Evolutionary conservation across 2,329 filamentous ascomycete species (phyloP).

Genomic region (Torrubiella hemipterigena): DNA sequence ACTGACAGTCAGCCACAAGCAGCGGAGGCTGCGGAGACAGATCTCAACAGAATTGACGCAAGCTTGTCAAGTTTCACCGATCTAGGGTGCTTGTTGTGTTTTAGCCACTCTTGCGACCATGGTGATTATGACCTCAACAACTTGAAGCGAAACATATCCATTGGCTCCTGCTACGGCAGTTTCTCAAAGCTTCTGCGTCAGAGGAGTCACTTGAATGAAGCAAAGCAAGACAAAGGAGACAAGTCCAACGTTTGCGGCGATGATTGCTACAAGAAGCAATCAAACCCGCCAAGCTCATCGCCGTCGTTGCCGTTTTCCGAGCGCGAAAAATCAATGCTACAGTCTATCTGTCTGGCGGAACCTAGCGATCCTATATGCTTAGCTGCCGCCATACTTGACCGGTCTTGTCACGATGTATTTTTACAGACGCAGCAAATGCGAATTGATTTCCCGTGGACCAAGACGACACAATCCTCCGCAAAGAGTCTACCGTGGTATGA

Average conservation of each 20-base stretch:
- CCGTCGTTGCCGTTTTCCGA: too few species aligned
- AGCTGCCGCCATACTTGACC: conserved; percentile 35
- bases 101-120: conserved; percentile 48
- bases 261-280: neutral
- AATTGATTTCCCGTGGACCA: conserved; percentile 12
- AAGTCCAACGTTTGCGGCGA: too few species aligned
- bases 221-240: too few species aligned
- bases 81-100: conserved; percentile 47
- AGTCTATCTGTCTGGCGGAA: conserved; percentile 30
- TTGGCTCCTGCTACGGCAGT: conserved; percentile 12
- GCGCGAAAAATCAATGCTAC: too few species aligned
- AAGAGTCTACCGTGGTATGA: conserved; percentile 44
- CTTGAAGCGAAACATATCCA: conserved; percentile 40
- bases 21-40: too few species aligned
- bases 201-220: neutral
- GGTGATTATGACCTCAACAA: conserved; percentile 44
- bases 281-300: too few species aligned
- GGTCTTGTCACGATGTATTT: conserved; percentile 40
- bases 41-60: too few species aligned
- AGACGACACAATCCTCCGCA: conserved; percentile 18
- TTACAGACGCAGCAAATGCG: conserved; percentile 14
- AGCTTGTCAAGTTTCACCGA: too few species aligned
- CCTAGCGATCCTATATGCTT: conserved; percentile 33
- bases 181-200: conserved; percentile 2
- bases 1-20: too few species aligned